Evolutionary conservation across 1,139 yeast species (phyloP).

Genomic region (Debaryomyces sp.): DNA sequence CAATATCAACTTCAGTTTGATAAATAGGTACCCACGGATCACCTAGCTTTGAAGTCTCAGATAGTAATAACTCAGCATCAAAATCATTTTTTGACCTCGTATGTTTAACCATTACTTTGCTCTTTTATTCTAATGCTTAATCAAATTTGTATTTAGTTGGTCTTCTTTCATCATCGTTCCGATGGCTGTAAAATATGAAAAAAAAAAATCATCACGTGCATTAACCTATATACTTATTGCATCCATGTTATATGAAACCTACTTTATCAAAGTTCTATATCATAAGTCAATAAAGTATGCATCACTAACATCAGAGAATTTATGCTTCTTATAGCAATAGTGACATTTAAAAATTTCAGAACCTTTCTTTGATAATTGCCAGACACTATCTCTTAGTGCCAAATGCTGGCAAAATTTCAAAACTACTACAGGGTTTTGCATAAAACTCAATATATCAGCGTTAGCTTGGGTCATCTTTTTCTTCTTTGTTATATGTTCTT

Average conservation of each 20-base stretch:
- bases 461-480: constrained; percentile 19
- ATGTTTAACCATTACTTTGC: constrained; percentile 11
- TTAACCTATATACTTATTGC: not conserved
- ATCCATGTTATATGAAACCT: not conserved
- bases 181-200: constrained; percentile 3
- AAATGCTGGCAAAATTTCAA: constrained; percentile 48
- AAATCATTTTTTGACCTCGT: constrained; percentile 6
- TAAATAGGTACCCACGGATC: constrained; percentile 66
- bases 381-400: constrained; percentile 47
- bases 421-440: constrained; percentile 45
- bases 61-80: constrained; percentile 11
- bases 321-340: constrained; percentile 52
- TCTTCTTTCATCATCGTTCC: not conserved
- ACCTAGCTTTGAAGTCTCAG: constrained; percentile 54
- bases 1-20: constrained; percentile 46
- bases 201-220: constrained; percentile 2
- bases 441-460: constrained; percentile 6
- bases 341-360: constrained; percentile 49
- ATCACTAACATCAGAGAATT: constrained; percentile 43
- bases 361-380: constrained; percentile 49
- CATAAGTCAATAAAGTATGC: constrained; percentile 48
- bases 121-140: not conserved
- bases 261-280: not conserved
- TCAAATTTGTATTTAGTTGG: not conserved
- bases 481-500: constrained; percentile 22